These are phyloP conservation scores for Boletellus sp. DNA, from an alignment of 1,284 basidiomycete species.

Conservation along the genomic window DNA sequence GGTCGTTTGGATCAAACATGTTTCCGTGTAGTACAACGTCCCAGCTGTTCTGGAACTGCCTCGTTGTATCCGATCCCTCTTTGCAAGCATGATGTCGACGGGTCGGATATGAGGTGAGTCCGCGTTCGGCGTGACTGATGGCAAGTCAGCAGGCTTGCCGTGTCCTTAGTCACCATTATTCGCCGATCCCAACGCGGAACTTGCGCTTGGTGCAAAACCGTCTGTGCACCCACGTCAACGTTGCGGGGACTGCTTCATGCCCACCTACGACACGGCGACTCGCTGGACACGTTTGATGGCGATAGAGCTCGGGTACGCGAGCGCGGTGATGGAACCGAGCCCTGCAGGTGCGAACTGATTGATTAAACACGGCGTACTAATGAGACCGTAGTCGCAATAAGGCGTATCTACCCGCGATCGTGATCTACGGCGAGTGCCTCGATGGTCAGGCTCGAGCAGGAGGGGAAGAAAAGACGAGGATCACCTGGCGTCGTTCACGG, in stretches of 20 bases:
- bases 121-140: not conserved
- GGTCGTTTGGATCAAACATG: constrained; percentile 8
- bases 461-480: not conserved
- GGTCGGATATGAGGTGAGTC: constrained; percentile 15
- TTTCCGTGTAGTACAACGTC: constrained; percentile 8
- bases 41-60: constrained; percentile 1
- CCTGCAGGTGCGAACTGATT: not conserved
- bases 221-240: too few relatives aligned
- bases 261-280: not conserved
- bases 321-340: not conserved
- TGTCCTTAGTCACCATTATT: not conserved
- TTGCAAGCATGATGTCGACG: not conserved
- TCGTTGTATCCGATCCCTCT: not conserved
- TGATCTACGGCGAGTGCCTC: too few relatives aligned
- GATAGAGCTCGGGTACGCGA: not conserved
- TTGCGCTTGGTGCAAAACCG: too few relatives aligned
- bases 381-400: not conserved
- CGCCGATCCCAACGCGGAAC: not conserved
- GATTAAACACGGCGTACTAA: constrained; percentile 2
- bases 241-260: too few relatives aligned
- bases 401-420: too few relatives aligned
- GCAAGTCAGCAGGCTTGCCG: constrained; percentile 12
- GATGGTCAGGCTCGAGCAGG: constrained; percentile 5
- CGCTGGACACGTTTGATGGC: not conserved
- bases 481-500: constrained; percentile 6